Base-by-base conservation (phyloP, 1,139 yeast genomes). In the Chernovozyma sophiae-reginae region DNA sequence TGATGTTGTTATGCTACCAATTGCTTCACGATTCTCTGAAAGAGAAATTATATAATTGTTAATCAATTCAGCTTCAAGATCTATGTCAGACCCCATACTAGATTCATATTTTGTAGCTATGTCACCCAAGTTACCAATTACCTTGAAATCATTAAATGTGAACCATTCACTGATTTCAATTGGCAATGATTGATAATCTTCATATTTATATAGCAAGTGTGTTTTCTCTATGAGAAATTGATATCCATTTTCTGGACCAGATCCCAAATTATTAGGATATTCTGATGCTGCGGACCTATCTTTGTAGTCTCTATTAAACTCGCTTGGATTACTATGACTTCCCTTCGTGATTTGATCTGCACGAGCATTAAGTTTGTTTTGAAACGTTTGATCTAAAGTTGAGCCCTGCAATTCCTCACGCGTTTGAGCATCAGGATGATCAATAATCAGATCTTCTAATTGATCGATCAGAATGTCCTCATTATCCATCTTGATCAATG, bases 151-250 rank as follows among this genome's bases (percentile, higher is more conserved):
- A 32, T 65, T 57, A 30, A 52, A 51, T 4, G 75, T 65, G 48
- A 83, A 83, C 94, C 94, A 83, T 35, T 80, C 82, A 30, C 69
- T 65, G 16, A 82, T 43, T 45, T 81, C 87, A 4, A 59, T 56
- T 11, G 54, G 53, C 20, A 81, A 57, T 0, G 53, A 48, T 4
- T 62, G 65, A 19, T 53, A 49, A 40, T 78, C 83, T 11, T 51
- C 38, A 41, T 71, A 63, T 2, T 62, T 55, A 58, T 76, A 82
- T 2, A 69, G 60, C n/a, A 84, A 50, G 38, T 60, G 62, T 16
- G 60, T 56, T 38, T 62, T 62, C 20, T 62, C 62, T 15, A 62
- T 49, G 26, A 68, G 50, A 36, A 67, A 65, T 35, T 53, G 68
- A 27, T 47, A 49, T 3, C 28, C 40, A 15, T 37, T 36, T 6